phyloP scores from a whole-genome alignment of 768 basidiomycete species.

The Tricholoma flavovirens region DNA sequence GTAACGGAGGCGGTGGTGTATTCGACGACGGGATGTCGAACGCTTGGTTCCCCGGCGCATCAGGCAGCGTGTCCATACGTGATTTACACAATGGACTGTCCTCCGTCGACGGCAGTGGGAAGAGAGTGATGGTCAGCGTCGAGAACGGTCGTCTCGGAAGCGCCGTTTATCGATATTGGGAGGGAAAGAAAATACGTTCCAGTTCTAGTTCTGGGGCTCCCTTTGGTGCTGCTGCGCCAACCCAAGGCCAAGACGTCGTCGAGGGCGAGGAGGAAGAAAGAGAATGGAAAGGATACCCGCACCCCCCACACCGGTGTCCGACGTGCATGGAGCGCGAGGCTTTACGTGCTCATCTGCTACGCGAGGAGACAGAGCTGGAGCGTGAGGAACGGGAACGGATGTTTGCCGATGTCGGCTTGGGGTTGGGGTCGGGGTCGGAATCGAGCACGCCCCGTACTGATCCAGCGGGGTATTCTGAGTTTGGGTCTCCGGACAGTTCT shows the following conservation, averaged over 20 bases:
- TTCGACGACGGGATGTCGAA: conserved; percentile 33
- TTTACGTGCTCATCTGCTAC: neutral
- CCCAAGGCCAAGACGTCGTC: too few species aligned
- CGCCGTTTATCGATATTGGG: neutral
- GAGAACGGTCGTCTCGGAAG: conserved; percentile 6
- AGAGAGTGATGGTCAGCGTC: conserved; percentile 14
- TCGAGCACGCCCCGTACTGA: too few species aligned
- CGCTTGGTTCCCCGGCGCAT: conserved; percentile 35
- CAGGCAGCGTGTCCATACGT: conserved; percentile 9
- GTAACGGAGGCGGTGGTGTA: conserved; percentile 2
- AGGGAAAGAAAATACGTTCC: neutral
- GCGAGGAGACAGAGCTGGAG: neutral
- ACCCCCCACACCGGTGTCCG: neutral
- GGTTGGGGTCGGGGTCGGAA: conserved; percentile 4
- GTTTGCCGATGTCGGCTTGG: neutral
- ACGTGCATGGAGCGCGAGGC: neutral
- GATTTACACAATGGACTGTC: conserved; percentile 4
- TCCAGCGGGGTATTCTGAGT: too few species aligned
- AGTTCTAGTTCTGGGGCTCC: too few species aligned
- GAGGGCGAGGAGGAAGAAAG: neutral
- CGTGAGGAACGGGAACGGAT: neutral
- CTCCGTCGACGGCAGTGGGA: neutral
- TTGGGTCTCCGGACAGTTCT: neutral
- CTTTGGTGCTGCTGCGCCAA: neutral
- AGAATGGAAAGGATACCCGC: conserved; percentile 1